Evolutionary conservation across 371 early-diverging fungal genomes (phyloP).

Genomic region (Syncephalis plumigaleata): DNA sequence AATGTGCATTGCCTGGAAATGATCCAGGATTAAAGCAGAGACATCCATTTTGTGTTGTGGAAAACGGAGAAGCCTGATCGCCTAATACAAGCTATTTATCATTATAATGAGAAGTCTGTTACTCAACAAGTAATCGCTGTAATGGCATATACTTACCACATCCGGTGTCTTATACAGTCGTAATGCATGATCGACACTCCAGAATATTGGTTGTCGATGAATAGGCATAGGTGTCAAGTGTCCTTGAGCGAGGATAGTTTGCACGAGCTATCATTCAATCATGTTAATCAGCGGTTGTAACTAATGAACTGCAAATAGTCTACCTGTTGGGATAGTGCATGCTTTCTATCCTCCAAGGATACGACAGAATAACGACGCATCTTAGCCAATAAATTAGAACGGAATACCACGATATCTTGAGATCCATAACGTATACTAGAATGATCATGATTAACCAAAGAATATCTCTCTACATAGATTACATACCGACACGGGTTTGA

Average conservation of each 20-base stretch:
- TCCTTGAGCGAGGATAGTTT: slow-evolving; percentile 67
- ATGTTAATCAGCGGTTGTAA: not conserved
- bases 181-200: slow-evolving; percentile 67
- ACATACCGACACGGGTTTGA: slow-evolving; percentile 67
- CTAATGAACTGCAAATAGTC: not conserved
- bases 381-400: slow-evolving; percentile 62
- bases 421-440: slow-evolving; percentile 60
- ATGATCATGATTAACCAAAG: not conserved
- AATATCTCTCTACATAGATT: not conserved
- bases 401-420: slow-evolving; percentile 74
- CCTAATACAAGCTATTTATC: slow-evolving; percentile 24
- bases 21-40: slow-evolving; percentile 73
- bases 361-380: slow-evolving; percentile 60
- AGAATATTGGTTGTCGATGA: slow-evolving; percentile 49
- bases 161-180: slow-evolving; percentile 75
- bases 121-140: not conserved
- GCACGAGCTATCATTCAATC: slow-evolving; percentile 36
- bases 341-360: slow-evolving; percentile 14
- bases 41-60: slow-evolving; percentile 51
- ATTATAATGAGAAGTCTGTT: not conserved
- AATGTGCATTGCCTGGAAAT: slow-evolving; percentile 17
- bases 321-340: not conserved
- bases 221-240: slow-evolving; percentile 72
- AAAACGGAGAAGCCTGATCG: slow-evolving; percentile 59
- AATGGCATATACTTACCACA: slow-evolving; percentile 25